A percentile compares a stretch with the other conserved stretches of the same genome.
These are phyloP conservation scores for Aspergillus arachidicola DNA, from an alignment of 2,329 filamentous ascomycete species.

Conservation along the genomic window DNA sequence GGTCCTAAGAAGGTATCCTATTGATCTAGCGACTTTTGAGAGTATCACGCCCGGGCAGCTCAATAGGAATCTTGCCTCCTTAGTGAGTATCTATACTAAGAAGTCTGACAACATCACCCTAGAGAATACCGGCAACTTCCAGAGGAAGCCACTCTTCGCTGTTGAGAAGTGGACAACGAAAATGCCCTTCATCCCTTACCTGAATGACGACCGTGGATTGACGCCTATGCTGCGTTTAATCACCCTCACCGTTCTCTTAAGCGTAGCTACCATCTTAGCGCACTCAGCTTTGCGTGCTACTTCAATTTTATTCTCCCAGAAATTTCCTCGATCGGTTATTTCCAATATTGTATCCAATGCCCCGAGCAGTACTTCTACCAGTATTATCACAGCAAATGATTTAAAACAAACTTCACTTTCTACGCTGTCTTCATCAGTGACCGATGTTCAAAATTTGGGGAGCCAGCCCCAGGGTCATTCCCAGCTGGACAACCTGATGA, in stretches of 20 bases:
- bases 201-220: constrained; percentile 24
- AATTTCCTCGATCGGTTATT: constrained; percentile 26
- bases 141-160: constrained; percentile 20
- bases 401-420: constrained; percentile 30
- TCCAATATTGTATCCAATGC: constrained; percentile 22
- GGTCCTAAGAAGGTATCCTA: constrained; percentile 44
- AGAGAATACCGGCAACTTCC: constrained; percentile 12
- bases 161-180: constrained; percentile 30
- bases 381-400: constrained; percentile 21
- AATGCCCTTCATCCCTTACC: constrained; percentile 26
- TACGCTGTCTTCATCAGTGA: constrained; percentile 21
- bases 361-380: constrained; percentile 22
- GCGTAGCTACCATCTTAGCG: constrained; percentile 33
- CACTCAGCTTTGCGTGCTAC: constrained; percentile 31
- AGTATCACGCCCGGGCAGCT: constrained; percentile 50
- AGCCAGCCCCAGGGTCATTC: constrained; percentile 21
- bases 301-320: constrained; percentile 28
- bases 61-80: constrained; percentile 50
- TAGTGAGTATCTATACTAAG: constrained; percentile 37
- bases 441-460: constrained; percentile 21
- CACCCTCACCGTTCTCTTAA: constrained; percentile 30
- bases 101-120: constrained; percentile 24
- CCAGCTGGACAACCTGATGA: constrained; percentile 29
- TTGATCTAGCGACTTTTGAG: constrained; percentile 51
- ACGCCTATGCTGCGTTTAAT: constrained; percentile 32